These are phyloP conservation scores for Aethionema arabicum DNA, from an alignment of 345 rosid genomes.

Conservation along the genomic window DNA sequence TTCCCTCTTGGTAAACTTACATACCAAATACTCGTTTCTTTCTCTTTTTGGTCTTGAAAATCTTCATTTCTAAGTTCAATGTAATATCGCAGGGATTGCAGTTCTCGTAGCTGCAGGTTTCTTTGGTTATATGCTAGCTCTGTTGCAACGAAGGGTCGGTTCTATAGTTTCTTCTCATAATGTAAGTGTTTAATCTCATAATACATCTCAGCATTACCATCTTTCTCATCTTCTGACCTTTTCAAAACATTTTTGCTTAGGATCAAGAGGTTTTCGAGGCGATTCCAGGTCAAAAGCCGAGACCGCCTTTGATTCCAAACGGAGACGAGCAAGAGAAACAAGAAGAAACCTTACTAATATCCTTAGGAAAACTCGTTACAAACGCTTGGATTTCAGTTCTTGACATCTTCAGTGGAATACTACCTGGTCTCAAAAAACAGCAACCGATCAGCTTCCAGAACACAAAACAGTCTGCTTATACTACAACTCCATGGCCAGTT, in stretches of 20 bases:
- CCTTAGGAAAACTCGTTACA: constrained; percentile 56
- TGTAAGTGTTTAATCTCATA: constrained; percentile 43
- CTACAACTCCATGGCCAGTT: constrained; percentile 68
- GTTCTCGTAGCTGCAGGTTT: constrained; percentile 96
- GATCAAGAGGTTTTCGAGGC: constrained; percentile 47
- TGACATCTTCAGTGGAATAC: constrained; percentile 41
- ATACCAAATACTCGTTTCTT: background rate
- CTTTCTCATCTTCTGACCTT: background rate
- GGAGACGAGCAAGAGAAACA: constrained; percentile 75
- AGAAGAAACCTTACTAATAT: constrained; percentile 72
- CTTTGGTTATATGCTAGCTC: constrained; percentile 94
- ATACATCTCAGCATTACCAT: background rate
- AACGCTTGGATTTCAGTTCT: constrained; percentile 52
- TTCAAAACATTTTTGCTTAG: constrained; percentile 32
- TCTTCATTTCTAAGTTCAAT: background rate
- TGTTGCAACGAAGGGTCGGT: constrained; percentile 80
- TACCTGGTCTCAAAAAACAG: background rate
- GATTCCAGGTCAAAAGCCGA: constrained; percentile 52
- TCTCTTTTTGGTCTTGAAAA: background rate
- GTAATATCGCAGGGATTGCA: constrained; percentile 60
- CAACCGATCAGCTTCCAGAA: constrained; percentile 52
- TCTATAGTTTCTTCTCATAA: constrained; percentile 62
- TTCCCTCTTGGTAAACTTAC: constrained; percentile 76
- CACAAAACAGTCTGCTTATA: constrained; percentile 33
- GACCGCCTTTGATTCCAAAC: constrained; percentile 83